Evolutionary conservation across 2,329 filamentous ascomycete genomes (phyloP), one percentile per base, ranked within the genome.

Genomic region (Penicillium capsulatum): DNA sequence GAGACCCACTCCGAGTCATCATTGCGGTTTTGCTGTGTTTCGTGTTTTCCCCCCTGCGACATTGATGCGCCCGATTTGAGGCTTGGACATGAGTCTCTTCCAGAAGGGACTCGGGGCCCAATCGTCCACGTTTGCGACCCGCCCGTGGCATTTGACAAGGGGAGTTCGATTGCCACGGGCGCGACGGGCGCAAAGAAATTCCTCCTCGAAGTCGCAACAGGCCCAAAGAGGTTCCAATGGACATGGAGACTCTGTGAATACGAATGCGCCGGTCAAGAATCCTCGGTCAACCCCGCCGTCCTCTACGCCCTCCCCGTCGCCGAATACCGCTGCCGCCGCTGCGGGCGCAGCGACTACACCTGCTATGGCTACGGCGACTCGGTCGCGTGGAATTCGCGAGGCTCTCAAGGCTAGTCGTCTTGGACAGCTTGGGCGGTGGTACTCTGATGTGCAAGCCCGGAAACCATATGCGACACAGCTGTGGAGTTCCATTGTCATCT

Each of bases 381-480:
- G 54, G 28, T 51, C 57, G 10, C 42, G 44, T 3, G 43, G 44
- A n/a, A 28, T 66, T n/a, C 47, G 53, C n/a, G 54, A 64, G 39
- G 45, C 55, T 6, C 56, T 66, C 11, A 45, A 49, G 17, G 50
- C 57, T 3, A 47, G 60, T 11, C 57, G 61, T 3, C n/a, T 66
- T 10, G 66, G 66, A 8, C 57, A 49, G 27, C 40, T 65, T 5
- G 65, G 59, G 7, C 44, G 57, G 27, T 61, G 61, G 45, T 95
- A 92, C 60, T 81, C 77, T 11, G 76, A 81, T 15, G 77, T 81
- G 32, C 88, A 95, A 66, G 71, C 78, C 36, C 75, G 76, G 34
- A 72, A 82, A 34, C 90, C 91, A 0, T 86, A 87, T 58, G 68
- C 76, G n/a, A 94, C 87, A 7, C 90, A 96, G 69, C 63, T 94